Percentiles rank a stretch among this genome's conserved stretches.
phyloP scores from a whole-genome alignment of 2,329 filamentous ascomycete genomes.

The Diaporthe helianthi region DNA sequence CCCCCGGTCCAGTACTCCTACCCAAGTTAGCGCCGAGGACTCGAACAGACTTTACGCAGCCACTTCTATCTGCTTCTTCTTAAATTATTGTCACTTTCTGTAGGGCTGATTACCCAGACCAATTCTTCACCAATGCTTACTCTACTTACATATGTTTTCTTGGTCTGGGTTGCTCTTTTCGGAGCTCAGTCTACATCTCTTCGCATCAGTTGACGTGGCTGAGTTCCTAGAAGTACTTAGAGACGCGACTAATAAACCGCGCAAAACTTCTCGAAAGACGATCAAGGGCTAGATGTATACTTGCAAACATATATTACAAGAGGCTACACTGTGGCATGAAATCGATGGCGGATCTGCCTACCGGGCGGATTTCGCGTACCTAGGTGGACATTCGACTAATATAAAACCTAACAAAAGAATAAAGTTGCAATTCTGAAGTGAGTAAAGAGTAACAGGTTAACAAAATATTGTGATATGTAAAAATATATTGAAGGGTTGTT shows the following conservation, averaged over 20 bases:
- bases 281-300: not conserved
- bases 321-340: constrained; percentile 7
- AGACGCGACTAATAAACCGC: not conserved
- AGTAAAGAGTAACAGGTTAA: no score
- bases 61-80: not conserved
- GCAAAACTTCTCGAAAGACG: not conserved
- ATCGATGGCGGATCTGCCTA: not conserved
- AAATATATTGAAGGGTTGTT: no score
- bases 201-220: not conserved
- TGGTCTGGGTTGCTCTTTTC: no score
- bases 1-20: not conserved
- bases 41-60: not conserved
- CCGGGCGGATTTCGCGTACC: no score
- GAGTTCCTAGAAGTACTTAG: not conserved
- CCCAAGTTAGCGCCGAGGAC: not conserved
- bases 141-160: no score
- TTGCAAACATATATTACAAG: not conserved
- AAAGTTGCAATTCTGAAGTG: no score
- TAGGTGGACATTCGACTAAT: no score
- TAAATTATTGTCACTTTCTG: not conserved
- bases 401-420: no score
- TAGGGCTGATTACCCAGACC: not conserved
- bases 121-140: not conserved
- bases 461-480: no score
- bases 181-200: not conserved